Evolutionary conservation across 2,329 filamentous ascomycete genomes (phyloP), one percentile per base, ranked within the genome.

Genomic region (Macroventuria anomochaeta): DNA sequence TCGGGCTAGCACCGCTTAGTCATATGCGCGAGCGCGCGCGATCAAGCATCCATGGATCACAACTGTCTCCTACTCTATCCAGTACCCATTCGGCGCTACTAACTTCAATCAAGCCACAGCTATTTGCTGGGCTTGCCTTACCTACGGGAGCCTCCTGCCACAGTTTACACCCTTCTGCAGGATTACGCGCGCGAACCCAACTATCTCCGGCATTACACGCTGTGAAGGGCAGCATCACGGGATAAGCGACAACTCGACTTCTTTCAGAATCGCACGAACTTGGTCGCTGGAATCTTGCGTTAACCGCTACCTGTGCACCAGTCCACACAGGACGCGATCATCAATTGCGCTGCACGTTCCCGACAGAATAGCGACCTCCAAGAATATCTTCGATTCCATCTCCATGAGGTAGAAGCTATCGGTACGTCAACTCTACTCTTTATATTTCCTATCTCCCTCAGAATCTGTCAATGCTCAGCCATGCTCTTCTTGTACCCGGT

Each of bases 1-100:
- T 36, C 10, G 10, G 39, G 53, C 21, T 57, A 55, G 53, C 13
- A 33, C 23, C 10, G 53, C 42, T 56, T 56, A 56, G 47, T 56
- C 53, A 52, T 12, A 15, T 8, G 20, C 38, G 5, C 20, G 17
- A 25, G 23, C 34, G 23, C 37, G n/a, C 48, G 38, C 32, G 41
- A 40, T 38, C 51, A 37, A 37, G 41, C 29, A 38, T 34, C 23
- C 33, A 40, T 42, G 39, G 46, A 50, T 44, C 53, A 36, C 31
- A 32, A 50, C 53, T 55, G 33, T 34, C 36, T 41, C 36, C 46
- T 37, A 42, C 46, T 33, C 37, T 46, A 25, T 46, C 25, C 36
- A 32, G 38, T 46, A 41, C 29, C 25, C 41, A 50, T 28, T 42
- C 41, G 13, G 41, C 46, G 23, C 41, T 51, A 50, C 32, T 46